Percentiles rank a stretch among this genome's conserved stretches.
phyloP scores from a whole-genome alignment of 2,329 filamentous ascomycete genomes.

The Fusarium begoniae region DNA sequence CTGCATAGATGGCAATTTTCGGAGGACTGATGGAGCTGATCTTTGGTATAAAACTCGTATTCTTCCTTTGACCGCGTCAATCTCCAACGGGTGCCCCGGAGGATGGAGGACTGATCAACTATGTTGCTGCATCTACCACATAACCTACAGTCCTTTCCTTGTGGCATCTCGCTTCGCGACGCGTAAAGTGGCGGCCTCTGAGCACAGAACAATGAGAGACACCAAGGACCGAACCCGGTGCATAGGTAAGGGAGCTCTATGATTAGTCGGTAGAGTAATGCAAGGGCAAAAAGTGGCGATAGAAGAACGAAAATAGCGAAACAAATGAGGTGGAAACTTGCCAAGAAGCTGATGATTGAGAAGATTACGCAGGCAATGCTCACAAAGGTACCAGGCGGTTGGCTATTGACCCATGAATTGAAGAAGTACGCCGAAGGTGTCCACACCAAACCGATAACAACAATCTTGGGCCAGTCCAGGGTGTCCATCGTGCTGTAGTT shows the following conservation, averaged over 20 bases:
- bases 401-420: background rate
- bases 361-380: background rate
- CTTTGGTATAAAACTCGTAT: background rate
- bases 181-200: background rate
- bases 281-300: fast-evolving
- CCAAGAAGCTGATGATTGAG: background rate
- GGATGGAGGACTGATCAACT: background rate
- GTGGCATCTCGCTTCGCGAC: too few species aligned
- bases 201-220: background rate
- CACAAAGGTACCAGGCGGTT: background rate
- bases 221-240: background rate
- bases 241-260: background rate
- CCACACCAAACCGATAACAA: background rate
- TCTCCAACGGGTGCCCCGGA: background rate
- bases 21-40: background rate
- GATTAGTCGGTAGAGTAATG: fast-evolving
- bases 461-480: fast-evolving
- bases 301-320: fast-evolving
- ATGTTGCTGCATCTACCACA: background rate
- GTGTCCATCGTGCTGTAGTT: background rate
- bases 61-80: background rate
- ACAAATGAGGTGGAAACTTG: background rate
- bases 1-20: background rate
- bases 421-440: background rate
- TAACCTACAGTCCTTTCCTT: fast-evolving